Conservation (phyloP, 805 yeast species). For the Isabelozyma gotoi region DNA sequence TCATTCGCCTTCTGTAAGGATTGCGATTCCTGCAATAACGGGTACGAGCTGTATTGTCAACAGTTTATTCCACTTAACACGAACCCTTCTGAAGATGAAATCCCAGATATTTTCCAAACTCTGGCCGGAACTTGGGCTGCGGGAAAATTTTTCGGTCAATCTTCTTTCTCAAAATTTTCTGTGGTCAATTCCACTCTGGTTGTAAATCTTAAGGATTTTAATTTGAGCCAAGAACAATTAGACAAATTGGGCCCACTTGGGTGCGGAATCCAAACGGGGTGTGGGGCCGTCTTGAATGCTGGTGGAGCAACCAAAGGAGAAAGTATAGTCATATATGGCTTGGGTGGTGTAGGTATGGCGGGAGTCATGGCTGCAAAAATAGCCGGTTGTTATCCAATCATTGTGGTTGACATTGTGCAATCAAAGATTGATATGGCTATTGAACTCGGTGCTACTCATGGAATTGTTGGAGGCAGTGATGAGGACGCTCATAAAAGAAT, state of each 20-base stretch:
- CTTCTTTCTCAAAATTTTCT: conserved; percentile 7
- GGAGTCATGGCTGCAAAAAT: conserved; percentile 10
- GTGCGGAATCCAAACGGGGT: conserved; percentile 8
- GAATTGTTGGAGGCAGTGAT: conserved; percentile 6
- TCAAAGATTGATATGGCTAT: conserved; percentile 6
- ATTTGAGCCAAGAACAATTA: neutral
- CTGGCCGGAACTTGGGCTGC: neutral
- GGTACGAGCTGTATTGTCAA: conserved; percentile 4
- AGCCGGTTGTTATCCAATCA: conserved; percentile 9
- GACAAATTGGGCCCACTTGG: conserved; percentile 7
- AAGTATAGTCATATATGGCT: conserved; percentile 6
- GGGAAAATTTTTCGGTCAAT: conserved; percentile 11
- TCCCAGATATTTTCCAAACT: neutral
- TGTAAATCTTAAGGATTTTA: neutral
- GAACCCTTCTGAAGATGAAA: conserved; percentile 1
- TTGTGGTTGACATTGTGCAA: conserved; percentile 6
- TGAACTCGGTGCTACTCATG: conserved; percentile 9
- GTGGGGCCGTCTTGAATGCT: conserved; percentile 6
- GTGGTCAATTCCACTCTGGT: conserved; percentile 5
- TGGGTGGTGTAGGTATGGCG: conserved; percentile 10
- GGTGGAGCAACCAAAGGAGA: conserved; percentile 7
- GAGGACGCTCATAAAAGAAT: conserved; percentile 6
- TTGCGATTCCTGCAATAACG: conserved; percentile 4
- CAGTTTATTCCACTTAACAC: neutral
- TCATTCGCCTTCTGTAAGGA: conserved; percentile 5